Base-by-base conservation (phyloP, 106 monocot species). In the Phalaenopsis aphrodite region DNA sequence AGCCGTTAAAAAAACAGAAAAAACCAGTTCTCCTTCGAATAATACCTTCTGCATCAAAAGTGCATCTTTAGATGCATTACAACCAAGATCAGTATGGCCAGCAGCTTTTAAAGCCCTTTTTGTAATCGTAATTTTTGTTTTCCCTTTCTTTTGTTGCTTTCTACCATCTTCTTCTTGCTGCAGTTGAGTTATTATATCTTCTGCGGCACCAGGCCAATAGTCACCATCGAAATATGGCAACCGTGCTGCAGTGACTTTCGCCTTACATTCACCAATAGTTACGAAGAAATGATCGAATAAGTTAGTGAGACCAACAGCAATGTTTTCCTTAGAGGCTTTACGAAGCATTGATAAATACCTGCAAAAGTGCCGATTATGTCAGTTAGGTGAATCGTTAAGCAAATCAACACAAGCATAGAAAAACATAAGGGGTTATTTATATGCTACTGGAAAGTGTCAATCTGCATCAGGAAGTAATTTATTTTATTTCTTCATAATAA, bases 171-270 rank as follows among this genome's bases (percentile, higher is more conserved):
- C 96, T 85, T 96, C 96, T 78, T 90, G 90, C 49, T 85, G 93
- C 83, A 96, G 91, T 76, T 88, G 93, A 83, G 82, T 87, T 24
- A 96, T 96, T 90, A 94, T 94, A 74, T 96, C 96, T 79, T 96
- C 96, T 18, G 96, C 96, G 56, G 96, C 96, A 69, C 96, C 96
- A 23, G 96, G 96, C 96, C 96, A 96, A 79, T 96, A 96, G 42
- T 96, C 96, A 73, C 96, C 96, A 85, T 96, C 96, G 83, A 96
- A 96, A 71, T 96, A 96, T 39, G 96, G 96, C 86, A 96, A 77
- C 8, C 96, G 88, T 67, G 96, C 85, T 76, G 96, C 96, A 75
- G 96, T 94, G 75, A 96, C 88, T 75, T 87, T 96, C 23, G 93
- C 91, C 79, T 92, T 96, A 83, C 87, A 88, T 86, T 96, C 96